Evolutionary conservation across 805 yeast genomes (phyloP).

Genomic region (Kodamaea laetipori): DNA sequence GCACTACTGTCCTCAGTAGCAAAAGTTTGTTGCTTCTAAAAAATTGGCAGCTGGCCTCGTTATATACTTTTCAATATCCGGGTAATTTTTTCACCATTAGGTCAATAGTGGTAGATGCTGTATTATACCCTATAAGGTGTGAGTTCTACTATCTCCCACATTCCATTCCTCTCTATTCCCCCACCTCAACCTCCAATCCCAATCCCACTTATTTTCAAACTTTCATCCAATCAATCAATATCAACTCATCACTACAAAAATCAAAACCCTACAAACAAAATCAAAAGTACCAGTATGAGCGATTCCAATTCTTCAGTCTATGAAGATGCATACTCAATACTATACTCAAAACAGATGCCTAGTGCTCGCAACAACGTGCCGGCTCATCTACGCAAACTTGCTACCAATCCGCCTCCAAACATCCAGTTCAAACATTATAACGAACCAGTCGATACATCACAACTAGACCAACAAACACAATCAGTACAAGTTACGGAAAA

Average conservation of each 20-base stretch:
- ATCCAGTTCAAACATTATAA: conserved; percentile 13
- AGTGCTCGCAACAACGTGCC: background rate
- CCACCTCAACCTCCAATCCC: too few species aligned
- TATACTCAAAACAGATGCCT: conserved; percentile 9
- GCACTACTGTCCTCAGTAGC: conserved; percentile 12
- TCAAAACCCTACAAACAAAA: background rate
- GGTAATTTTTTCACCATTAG: conserved; percentile 8
- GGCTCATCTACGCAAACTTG: conserved; percentile 14
- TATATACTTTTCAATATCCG: conserved; percentile 9
- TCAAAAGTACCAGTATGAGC: conserved; percentile 4
- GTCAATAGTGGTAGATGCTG: too few species aligned
- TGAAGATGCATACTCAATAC: conserved; percentile 17
- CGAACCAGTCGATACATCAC: background rate
- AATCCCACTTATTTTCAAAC: too few species aligned
- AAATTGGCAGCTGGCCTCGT: background rate
- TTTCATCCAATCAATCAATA: too few species aligned
- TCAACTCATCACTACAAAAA: background rate
- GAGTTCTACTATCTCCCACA: too few species aligned
- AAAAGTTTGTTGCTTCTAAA: conserved; percentile 2
- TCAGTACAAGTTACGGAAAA: background rate
- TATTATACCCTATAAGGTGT: too few species aligned
- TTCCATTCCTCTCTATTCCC: too few species aligned
- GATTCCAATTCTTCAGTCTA: conserved; percentile 15
- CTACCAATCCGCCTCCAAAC: conserved; percentile 14
- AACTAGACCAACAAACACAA: too few species aligned